Base-by-base conservation (phyloP, 75 land plant species). In the Larix kaempferi region DNA sequence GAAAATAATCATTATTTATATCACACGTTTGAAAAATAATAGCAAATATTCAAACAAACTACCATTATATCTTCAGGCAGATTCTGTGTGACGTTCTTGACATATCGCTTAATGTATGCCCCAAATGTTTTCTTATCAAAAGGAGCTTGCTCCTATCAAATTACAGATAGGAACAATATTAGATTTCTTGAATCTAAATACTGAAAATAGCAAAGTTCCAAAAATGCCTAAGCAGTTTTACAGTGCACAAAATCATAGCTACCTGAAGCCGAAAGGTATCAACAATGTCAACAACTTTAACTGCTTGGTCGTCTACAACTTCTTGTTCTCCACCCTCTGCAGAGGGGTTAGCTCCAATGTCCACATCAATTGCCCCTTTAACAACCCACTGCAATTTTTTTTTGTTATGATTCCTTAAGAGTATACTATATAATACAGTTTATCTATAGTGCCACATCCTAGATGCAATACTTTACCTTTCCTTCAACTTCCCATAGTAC, bases 371-470 rank as follows among this genome's bases (percentile, higher is more conserved):
- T 14, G 95, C 87, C 13, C 98, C 95, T 82, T 87, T 80, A 21
- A 93, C 93, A 57, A 94, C 93, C 98, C 98, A 94, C 93, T 93
- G 89, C 60, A 64, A 76, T n/a, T n/a, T n/a, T n/a, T n/a, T n/a
- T n/a, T 77, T 39, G 56, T 49, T 44, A 35, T 16, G 12, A 69
- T 39, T 37, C 72, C 67, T 0, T 33, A 3, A 29, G 0, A 63
- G 16, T 27, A 64, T 59, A 22, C 25, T 59, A 49, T 49, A 0
- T n/a, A 49, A 10, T 49, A 49, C 54, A 49, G 12, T 0, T 0
- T 49, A 49, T 49, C 54, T 49, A 10, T 49, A 49, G 54, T 49
- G 54, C 54, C 54, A 49, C 12, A 64, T 2, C 21, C 79, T 6
- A 78, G 54, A 66, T 66, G 41, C 29, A 10, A 12, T 57, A 63